These are phyloP conservation scores for Saccharomycopsis javanensis DNA, from an alignment of 805 yeast species.

Conservation along the genomic window DNA sequence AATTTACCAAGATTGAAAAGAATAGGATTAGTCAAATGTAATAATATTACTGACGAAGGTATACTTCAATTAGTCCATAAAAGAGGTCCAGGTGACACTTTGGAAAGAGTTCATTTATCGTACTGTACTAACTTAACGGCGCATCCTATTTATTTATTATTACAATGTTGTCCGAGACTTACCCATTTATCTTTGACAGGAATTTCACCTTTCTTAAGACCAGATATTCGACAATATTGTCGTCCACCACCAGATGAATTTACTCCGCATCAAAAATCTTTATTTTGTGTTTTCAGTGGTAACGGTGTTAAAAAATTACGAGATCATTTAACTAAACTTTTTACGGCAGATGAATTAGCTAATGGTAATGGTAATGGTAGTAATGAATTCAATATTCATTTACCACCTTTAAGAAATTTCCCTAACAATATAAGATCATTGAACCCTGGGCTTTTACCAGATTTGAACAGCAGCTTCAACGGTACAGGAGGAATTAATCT, in stretches of 20 bases:
- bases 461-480: slow-evolving; percentile 1
- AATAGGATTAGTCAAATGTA: slow-evolving; percentile 89
- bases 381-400: neutral
- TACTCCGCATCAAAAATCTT: slow-evolving; percentile 70
- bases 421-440: neutral
- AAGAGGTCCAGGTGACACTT: slow-evolving; percentile 64
- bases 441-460: neutral
- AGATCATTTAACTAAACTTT: slow-evolving; percentile 37
- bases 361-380: neutral
- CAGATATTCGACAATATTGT: slow-evolving; percentile 78
- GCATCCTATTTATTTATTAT: slow-evolving; percentile 63
- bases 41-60: slow-evolving; percentile 79
- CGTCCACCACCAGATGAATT: slow-evolving; percentile 91
- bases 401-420: neutral
- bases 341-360: slow-evolving; percentile 5
- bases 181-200: slow-evolving; percentile 93
- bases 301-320: slow-evolving; percentile 74
- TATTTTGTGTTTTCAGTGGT: slow-evolving; percentile 92
- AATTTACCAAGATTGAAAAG: slow-evolving; percentile 72
- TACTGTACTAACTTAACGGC: slow-evolving; percentile 77
- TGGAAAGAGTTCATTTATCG: slow-evolving; percentile 88
- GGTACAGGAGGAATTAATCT: neutral
- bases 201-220: slow-evolving; percentile 75
- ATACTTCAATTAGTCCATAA: slow-evolving; percentile 55
- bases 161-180: slow-evolving; percentile 73